Percentiles rank a stretch among this genome's conserved stretches.
Conservation (phyloP, 768 basidiomycete species). For the Coprinellus micaceus region DNA sequence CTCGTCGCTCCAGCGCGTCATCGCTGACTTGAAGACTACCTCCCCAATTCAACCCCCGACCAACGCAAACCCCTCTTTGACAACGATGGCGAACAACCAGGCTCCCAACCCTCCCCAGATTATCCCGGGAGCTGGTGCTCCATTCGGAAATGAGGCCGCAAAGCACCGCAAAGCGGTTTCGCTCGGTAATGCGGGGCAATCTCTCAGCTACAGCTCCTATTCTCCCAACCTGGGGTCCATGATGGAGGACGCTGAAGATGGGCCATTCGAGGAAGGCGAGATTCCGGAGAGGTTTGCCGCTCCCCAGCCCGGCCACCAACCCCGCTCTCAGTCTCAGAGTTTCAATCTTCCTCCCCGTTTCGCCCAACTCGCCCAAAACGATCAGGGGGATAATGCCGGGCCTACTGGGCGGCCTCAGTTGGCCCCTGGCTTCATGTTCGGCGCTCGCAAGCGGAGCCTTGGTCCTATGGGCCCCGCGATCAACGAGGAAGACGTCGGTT, state of each 20-base stretch:
- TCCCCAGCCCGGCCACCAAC: slow-evolving; percentile 55
- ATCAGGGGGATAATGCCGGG: slow-evolving; percentile 58
- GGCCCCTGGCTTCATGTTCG: slow-evolving; percentile 91
- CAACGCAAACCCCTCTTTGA: slow-evolving; percentile 38
- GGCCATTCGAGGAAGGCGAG: slow-evolving; percentile 74
- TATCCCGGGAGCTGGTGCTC: slow-evolving; percentile 62
- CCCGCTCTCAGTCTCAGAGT: slow-evolving; percentile 74
- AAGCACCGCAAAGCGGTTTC: slow-evolving; percentile 84
- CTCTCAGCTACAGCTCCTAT: slow-evolving; percentile 64
- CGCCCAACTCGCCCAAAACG: slow-evolving; percentile 72
- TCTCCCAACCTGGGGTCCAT: slow-evolving; percentile 80
- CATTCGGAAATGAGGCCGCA: slow-evolving; percentile 38
- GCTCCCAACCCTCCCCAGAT: slow-evolving; percentile 63
- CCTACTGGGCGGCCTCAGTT: slow-evolving; percentile 84
- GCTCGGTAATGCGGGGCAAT: slow-evolving; percentile 54
- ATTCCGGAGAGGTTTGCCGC: slow-evolving; percentile 56
- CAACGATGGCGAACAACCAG: slow-evolving; percentile 46
- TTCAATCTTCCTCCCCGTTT: slow-evolving; percentile 91
- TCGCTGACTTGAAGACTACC: slow-evolving; percentile 87
- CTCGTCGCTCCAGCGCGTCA: slow-evolving; percentile 87
- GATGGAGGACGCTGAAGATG: slow-evolving; percentile 79
- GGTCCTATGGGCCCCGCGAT: slow-evolving; percentile 64
- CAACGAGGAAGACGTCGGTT: slow-evolving; percentile 76
- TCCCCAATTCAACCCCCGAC: slow-evolving; percentile 56
- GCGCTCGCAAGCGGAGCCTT: slow-evolving; percentile 55